phyloP scores from a whole-genome alignment of 148 eudicot genomes.

The Fagopyrum esculentum region DNA sequence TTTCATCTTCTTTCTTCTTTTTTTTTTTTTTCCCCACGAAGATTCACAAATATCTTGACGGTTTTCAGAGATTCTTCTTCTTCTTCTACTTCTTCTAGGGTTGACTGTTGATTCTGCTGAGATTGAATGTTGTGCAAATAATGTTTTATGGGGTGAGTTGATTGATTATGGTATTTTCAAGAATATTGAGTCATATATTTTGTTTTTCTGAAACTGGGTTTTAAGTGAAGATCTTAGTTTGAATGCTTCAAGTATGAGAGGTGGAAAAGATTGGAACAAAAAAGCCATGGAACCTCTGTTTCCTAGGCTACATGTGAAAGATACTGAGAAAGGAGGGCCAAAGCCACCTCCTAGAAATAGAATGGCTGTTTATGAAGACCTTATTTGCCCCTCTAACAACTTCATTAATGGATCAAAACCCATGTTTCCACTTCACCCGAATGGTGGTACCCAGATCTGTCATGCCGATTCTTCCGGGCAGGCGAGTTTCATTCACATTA shows the following conservation, averaged over 20 bases:
- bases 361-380: conserved; percentile 95
- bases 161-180: not conserved
- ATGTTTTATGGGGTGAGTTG: not conserved
- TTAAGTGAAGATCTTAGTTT: not conserved
- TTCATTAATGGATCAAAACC: conserved; percentile 21
- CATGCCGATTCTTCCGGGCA: not conserved
- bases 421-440: not conserved
- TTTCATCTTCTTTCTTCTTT: too few relatives aligned
- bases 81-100: too few relatives aligned
- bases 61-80: not conserved
- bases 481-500: not conserved
- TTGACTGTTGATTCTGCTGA: too few relatives aligned
- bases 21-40: not conserved
- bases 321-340: conserved; percentile 90
- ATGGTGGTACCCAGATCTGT: not conserved
- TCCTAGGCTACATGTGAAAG: conserved; percentile 88
- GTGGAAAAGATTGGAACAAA: not conserved
- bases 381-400: conserved; percentile 71
- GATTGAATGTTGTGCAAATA: too few relatives aligned
- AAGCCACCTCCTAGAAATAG: conserved; percentile 94
- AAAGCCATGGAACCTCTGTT: conserved; percentile 72
- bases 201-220: not conserved
- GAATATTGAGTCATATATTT: not conserved
- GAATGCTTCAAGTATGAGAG: not conserved
- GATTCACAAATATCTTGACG: not conserved